phyloP scores from a whole-genome alignment of 225 moss, liverwort and hornwort genomes.

The Polytrichum commune region DNA sequence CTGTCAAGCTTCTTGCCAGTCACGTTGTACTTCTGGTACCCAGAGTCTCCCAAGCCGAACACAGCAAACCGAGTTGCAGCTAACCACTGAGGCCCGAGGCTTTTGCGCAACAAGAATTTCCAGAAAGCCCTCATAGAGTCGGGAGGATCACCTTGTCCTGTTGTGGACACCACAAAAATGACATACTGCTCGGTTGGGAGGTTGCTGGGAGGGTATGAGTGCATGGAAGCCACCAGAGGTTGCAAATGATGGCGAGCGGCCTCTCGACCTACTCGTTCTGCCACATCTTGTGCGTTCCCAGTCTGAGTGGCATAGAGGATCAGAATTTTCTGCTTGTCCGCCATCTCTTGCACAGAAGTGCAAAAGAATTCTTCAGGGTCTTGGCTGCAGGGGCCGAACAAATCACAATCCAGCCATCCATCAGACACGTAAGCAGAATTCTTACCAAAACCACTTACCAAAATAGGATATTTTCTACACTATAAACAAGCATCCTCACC shows the following conservation, averaged over 20 bases:
- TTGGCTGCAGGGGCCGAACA: background rate
- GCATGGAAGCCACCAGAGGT: constrained; percentile 67
- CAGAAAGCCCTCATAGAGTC: constrained; percentile 83
- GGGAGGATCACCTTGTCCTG: constrained; percentile 95
- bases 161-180: constrained; percentile 79
- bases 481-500: too few relatives aligned
- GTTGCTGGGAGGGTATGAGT: constrained; percentile 54
- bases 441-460: too few relatives aligned
- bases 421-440: too few relatives aligned
- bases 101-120: constrained; percentile 84
- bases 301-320: constrained; percentile 94
- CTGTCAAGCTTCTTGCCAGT: constrained; percentile 94
- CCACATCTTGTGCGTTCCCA: constrained; percentile 93
- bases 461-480: too few relatives aligned
- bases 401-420: too few relatives aligned
- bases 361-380: background rate
- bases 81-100: constrained; percentile 74
- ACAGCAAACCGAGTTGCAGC: constrained; percentile 58
- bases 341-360: constrained; percentile 39
- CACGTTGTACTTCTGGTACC: constrained; percentile 90
- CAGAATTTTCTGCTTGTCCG: constrained; percentile 51
- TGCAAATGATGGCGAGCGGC: constrained; percentile 69
- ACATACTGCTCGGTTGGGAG: constrained; percentile 61
- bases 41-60: constrained; percentile 95
- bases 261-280: constrained; percentile 87